Evolutionary conservation across 305 asterid species (phyloP), one percentile per base, ranked within the genome.

Genomic region (Petunia hybrid): DNA sequence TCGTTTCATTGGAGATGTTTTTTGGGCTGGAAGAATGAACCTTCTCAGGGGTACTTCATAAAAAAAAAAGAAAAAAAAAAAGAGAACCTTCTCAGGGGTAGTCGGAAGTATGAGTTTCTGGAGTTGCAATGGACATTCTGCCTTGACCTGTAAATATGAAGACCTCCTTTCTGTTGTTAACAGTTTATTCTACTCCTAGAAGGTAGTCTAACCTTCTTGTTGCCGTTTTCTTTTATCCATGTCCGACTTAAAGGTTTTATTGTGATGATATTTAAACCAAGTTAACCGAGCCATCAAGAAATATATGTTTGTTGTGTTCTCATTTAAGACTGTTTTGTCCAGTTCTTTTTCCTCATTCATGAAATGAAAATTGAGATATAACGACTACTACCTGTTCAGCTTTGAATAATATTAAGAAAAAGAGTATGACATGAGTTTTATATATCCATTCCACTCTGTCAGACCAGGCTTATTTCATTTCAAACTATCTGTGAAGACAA

Each of bases 111-210:
- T 41, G 74, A 67, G 74, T 41, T 67, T 41, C 36, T 67, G n/a
- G n/a, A 67, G 53, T 67, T 67, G 53, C 36, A 41, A 40, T 13
- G 41, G 41, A 67, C 41, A 41, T 14, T n/a, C 74, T 3, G 53
- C 14, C 53, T 7, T n/a, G n/a, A n/a, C n/a, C n/a, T 67, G 35
- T 41, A 67, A 66, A 14, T 53, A 14, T 13, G 74, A 67, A 36
- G 53, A 67, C 41, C 53, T 7, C 14, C 53, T 14, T 41, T 67
- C 13, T 40, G 53, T 36, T 41, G 41, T 67, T 67, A 41, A 67
- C 53, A 1, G 74, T 41, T 35, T 66, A 40, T 65, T 65, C 53
- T 66, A 53, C 36, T 66, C 74, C 74, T 66, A 67, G 53, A 67
- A 67, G 53, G 36, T 16, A 67, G 38, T 67, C 74, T 67, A 41